Conservation (phyloP, 2,329 filamentous ascomycete genomes). For the Xylaria digitata region DNA sequence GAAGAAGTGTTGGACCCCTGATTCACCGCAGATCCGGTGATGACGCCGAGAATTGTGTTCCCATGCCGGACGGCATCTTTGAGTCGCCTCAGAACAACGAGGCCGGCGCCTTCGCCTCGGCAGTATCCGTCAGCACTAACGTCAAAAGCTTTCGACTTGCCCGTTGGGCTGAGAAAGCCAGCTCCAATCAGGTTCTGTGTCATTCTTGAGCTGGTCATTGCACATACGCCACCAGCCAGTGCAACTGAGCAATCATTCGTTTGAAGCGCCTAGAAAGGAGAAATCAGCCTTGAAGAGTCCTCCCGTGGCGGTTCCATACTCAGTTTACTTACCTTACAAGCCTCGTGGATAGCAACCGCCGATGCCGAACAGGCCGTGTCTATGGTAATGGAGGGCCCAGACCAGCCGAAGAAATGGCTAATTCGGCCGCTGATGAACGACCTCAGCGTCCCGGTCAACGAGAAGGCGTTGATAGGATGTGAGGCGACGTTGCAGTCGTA, state of each 20-base stretch:
- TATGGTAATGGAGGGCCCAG: constrained; percentile 48
- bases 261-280: no score
- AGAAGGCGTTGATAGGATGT: constrained; percentile 25
- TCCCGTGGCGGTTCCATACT: neutral
- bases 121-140: constrained; percentile 3
- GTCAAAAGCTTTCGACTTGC: constrained; percentile 2
- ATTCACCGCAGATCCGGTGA: no score
- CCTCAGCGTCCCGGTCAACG: constrained; percentile 41
- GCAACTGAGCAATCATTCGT: no score
- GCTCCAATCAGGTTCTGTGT: neutral
- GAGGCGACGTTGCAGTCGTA: constrained; percentile 26
- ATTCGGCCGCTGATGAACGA: constrained; percentile 48
- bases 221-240: constrained; percentile 7
- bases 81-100: neutral
- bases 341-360: constrained; percentile 53
- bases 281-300: no score
- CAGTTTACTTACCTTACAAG: constrained; percentile 40
- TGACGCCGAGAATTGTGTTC: no score
- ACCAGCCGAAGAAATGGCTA: constrained; percentile 51
- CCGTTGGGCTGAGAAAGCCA: neutral
- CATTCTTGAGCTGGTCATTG: constrained; percentile 47
- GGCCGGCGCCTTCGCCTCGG: neutral
- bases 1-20: no score
- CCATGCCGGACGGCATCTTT: no score
- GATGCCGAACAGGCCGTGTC: constrained; percentile 55